phyloP scores from a whole-genome alignment of 768 basidiomycete genomes.

The Mycena pura region DNA sequence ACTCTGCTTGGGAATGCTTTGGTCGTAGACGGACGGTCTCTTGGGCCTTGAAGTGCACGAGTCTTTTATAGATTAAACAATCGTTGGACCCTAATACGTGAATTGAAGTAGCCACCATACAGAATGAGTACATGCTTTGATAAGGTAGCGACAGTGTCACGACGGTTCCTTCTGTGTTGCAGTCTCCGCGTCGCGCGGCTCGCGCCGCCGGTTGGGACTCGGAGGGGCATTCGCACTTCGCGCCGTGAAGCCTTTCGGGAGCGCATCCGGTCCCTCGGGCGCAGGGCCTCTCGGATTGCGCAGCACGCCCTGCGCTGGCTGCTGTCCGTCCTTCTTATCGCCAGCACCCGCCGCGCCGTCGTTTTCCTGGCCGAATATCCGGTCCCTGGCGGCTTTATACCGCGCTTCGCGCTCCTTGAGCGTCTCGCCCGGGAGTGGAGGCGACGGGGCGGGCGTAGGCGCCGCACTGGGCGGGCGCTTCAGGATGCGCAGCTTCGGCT shows the following conservation, averaged over 20 bases:
- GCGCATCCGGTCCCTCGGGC: neutral
- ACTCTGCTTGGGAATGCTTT: no score
- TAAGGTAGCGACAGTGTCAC: no score
- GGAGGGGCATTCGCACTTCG: slow-evolving; percentile 9
- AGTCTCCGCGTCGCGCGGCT: no score
- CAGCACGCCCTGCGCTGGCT: slow-evolving; percentile 23
- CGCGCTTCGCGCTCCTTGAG: slow-evolving; percentile 73
- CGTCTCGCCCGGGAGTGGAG: slow-evolving; percentile 38
- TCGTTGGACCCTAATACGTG: no score
- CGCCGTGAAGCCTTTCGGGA: slow-evolving; percentile 3
- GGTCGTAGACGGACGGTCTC: no score
- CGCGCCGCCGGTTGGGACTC: slow-evolving; percentile 1
- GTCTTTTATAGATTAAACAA: no score
- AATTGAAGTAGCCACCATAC: no score
- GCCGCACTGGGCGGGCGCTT: slow-evolving; percentile 61
- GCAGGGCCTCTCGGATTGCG: slow-evolving; percentile 43
- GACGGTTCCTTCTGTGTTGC: no score
- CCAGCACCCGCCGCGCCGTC: neutral
- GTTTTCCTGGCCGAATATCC: slow-evolving; percentile 65
- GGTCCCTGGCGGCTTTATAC: slow-evolving; percentile 75
- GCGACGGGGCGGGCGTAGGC: slow-evolving; percentile 36
- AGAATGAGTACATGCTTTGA: no score
- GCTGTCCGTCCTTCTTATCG: neutral
- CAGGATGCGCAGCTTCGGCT: slow-evolving; percentile 71
- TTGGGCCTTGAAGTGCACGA: no score